phyloP scores from a whole-genome alignment of 1,139 yeast species.

The Hansenula sp. region DNA sequence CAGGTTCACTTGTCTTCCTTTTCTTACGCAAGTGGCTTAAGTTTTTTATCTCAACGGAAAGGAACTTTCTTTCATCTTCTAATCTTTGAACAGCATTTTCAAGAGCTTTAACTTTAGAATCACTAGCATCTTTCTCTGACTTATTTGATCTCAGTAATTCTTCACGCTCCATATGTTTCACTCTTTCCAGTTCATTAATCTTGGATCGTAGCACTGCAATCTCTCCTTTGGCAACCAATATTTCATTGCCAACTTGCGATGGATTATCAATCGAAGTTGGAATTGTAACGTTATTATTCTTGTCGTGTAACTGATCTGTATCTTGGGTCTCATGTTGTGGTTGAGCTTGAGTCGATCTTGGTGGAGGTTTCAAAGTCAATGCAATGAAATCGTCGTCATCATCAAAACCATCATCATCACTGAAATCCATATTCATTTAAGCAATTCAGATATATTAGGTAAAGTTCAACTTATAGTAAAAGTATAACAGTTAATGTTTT shows the following conservation, averaged over 20 bases:
- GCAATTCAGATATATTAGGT: too few species aligned
- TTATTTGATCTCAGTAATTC: slow-evolving; percentile 12
- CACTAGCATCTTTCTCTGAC: slow-evolving; percentile 29
- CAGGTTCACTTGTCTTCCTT: slow-evolving; percentile 9
- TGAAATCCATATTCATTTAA: neutral
- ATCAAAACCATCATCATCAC: slow-evolving; percentile 10
- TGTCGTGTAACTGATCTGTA: neutral
- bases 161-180: slow-evolving; percentile 10
- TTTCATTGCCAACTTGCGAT: slow-evolving; percentile 14
- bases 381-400: slow-evolving; percentile 22
- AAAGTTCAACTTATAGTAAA: too few species aligned
- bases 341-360: neutral
- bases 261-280: neutral
- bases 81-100: slow-evolving; percentile 45
- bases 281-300: neutral
- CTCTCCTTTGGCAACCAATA: slow-evolving; percentile 67
- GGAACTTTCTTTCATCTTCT: slow-evolving; percentile 70
- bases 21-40: slow-evolving; percentile 20
- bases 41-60: slow-evolving; percentile 38
- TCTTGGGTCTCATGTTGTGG: neutral
- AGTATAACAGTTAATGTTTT: too few species aligned
- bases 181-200: slow-evolving; percentile 43
- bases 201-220: slow-evolving; percentile 71
- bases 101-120: slow-evolving; percentile 40
- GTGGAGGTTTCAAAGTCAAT: slow-evolving; percentile 17